phyloP scores from a whole-genome alignment of 2,329 filamentous ascomycete species.

The Drechslerella dactyloides region DNA sequence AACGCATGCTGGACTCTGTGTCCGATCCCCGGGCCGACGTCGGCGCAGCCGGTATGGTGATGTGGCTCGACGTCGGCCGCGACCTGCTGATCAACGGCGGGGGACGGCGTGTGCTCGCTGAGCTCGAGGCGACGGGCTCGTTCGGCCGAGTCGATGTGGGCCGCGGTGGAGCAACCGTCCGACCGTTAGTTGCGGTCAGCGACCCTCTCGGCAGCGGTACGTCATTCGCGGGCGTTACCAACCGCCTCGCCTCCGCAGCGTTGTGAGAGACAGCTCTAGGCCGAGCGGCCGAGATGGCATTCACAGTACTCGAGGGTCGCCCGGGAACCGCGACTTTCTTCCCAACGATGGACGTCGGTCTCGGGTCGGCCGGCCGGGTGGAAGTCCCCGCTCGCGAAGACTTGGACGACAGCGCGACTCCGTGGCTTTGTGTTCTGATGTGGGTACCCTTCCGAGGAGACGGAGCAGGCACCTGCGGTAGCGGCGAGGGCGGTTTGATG shows the following conservation, averaged over 20 bases:
- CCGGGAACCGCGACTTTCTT: slow-evolving; percentile 35
- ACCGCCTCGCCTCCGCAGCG: slow-evolving; percentile 24
- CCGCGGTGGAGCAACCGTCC: slow-evolving; percentile 35
- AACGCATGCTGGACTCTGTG: slow-evolving; percentile 43
- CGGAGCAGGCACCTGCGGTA: slow-evolving; percentile 37
- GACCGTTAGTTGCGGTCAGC: slow-evolving; percentile 17
- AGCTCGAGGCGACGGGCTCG: slow-evolving; percentile 20
- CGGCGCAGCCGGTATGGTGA: slow-evolving; percentile 13
- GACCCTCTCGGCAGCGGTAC: slow-evolving; percentile 24
- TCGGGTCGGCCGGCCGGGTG: slow-evolving; percentile 31
- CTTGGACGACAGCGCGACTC: slow-evolving; percentile 18
- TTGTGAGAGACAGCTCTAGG: slow-evolving; percentile 47
- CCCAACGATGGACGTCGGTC: slow-evolving; percentile 38
- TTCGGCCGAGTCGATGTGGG: slow-evolving; percentile 34
- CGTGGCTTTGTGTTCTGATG: slow-evolving; percentile 37
- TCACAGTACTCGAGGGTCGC: slow-evolving; percentile 33
- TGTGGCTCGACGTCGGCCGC: slow-evolving; percentile 33
- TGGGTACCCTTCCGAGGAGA: slow-evolving; percentile 44
- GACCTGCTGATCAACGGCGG: slow-evolving; percentile 10
- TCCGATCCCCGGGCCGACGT: slow-evolving; percentile 32
- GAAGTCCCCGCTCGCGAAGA: slow-evolving; percentile 26
- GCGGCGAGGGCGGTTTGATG: slow-evolving; percentile 35
- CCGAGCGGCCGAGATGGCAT: slow-evolving; percentile 31
- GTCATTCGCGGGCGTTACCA: slow-evolving; percentile 38
- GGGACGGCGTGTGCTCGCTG: slow-evolving; percentile 22